Conservation (phyloP, 257 asterid species). For the Solanum stenotomum region DNA sequence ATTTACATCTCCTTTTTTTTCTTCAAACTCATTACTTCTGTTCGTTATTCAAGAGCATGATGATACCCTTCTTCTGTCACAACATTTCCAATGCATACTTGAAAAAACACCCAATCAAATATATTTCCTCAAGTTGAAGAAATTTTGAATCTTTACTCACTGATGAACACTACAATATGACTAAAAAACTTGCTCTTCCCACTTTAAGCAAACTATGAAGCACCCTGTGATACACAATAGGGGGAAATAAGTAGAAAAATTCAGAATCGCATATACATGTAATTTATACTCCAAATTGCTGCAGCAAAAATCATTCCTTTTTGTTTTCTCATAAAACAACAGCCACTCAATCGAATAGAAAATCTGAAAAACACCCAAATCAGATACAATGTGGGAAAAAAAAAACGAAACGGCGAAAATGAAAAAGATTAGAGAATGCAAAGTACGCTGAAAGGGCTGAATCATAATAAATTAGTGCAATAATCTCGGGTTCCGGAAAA, state of each 20-base stretch:
- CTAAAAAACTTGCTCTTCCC: neutral
- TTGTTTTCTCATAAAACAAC: neutral
- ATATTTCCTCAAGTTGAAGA: neutral
- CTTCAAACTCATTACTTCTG: neutral
- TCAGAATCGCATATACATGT: neutral
- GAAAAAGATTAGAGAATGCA: neutral
- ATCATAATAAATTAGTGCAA: neutral
- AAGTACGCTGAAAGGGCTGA: neutral
- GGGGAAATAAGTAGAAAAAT: neutral
- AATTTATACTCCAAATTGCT: neutral
- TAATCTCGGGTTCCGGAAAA: neutral
- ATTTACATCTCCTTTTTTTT: neutral
- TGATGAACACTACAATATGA: neutral
- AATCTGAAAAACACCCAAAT: neutral
- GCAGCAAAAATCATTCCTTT: neutral
- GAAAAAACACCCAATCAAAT: neutral
- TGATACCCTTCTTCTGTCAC: neutral
- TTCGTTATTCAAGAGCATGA: conserved; percentile 3
- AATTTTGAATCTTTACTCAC: neutral
- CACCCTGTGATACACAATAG: neutral
- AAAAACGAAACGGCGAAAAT: neutral
- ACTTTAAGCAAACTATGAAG: neutral
- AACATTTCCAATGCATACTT: neutral
- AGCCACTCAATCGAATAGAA: neutral
- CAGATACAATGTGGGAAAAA: neutral